Evolutionary conservation across 1,284 basidiomycete genomes (phyloP).

Genomic region (Puccinia novopanici): DNA sequence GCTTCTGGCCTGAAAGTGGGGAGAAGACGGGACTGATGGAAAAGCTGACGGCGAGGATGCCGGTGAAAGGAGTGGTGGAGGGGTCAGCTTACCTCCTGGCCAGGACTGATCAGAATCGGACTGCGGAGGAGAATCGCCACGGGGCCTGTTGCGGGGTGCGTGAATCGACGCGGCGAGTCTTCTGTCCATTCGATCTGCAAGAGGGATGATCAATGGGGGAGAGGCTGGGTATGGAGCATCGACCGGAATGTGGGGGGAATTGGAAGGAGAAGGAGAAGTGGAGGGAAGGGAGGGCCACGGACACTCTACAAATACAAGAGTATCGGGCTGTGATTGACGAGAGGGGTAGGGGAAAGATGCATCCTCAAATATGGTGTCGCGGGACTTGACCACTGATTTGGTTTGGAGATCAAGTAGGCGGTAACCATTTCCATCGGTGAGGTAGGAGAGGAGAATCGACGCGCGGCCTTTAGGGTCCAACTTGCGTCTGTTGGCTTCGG

Average conservation of each 20-base stretch:
- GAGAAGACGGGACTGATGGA: too few species aligned
- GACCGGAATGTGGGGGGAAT: too few species aligned
- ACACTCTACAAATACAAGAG: too few species aligned
- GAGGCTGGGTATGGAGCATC: too few species aligned
- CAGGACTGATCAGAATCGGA: background rate
- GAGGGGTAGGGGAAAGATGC: slow-evolving; percentile 3
- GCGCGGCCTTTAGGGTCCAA: background rate
- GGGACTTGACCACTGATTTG: background rate
- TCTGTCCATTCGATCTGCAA: background rate
- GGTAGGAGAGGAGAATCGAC: slow-evolving; percentile 13
- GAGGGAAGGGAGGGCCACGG: too few species aligned
- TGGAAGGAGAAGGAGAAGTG: too few species aligned
- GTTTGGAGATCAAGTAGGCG: background rate
- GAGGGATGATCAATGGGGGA: background rate
- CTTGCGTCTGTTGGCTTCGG: background rate
- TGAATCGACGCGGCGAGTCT: background rate
- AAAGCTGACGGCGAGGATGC: too few species aligned
- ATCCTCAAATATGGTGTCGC: background rate
- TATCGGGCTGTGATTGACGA: too few species aligned
- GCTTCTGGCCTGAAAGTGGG: too few species aligned
- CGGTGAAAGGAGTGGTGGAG: background rate
- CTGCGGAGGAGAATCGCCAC: background rate
- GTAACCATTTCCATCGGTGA: background rate
- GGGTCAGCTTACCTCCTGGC: too few species aligned
- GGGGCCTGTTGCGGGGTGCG: background rate